Conservation (phyloP, 1,284 basidiomycete species). For the Entoloma clypeatum region DNA sequence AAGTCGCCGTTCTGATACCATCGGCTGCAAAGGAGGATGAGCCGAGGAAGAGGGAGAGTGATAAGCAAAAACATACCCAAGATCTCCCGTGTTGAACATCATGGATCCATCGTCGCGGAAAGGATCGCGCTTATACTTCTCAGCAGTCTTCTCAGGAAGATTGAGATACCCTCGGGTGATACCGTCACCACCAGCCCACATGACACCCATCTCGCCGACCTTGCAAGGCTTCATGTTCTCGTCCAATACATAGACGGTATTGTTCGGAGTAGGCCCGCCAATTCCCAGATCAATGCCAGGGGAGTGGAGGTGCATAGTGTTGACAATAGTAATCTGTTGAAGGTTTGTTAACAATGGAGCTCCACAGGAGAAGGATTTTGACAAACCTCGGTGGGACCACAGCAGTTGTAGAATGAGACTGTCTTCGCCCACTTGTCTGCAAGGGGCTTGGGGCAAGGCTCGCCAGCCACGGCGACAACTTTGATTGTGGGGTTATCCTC, state of each 20-base stretch:
- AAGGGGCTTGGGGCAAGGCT: constrained; percentile 52
- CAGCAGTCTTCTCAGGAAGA: constrained; percentile 50
- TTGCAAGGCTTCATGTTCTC: constrained; percentile 46
- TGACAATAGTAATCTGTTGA: constrained; percentile 52
- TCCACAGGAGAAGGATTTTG: constrained; percentile 8
- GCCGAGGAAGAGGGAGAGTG: neutral
- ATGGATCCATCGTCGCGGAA: constrained; percentile 48
- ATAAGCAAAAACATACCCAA: neutral
- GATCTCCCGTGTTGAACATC: neutral
- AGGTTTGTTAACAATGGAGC: neutral
- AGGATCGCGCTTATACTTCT: constrained; percentile 47
- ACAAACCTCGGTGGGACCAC: constrained; percentile 46
- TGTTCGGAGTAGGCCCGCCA: constrained; percentile 54
- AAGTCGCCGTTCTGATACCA: too few species aligned
- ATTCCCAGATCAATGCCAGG: constrained; percentile 43
- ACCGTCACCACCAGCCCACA: constrained; percentile 58
- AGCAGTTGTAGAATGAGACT: constrained; percentile 43
- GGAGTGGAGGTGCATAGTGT: constrained; percentile 49
- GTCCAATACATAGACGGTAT: constrained; percentile 52
- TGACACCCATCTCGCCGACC: constrained; percentile 49
- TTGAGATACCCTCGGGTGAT: constrained; percentile 53
- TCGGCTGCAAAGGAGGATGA: too few species aligned
- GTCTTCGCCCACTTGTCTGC: constrained; percentile 47
- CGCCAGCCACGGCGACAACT: constrained; percentile 53
- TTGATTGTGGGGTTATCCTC: constrained; percentile 55